Evolutionary conservation across 2,329 filamentous ascomycete genomes (phyloP).

Genomic region (Aspergillus fischeri): DNA sequence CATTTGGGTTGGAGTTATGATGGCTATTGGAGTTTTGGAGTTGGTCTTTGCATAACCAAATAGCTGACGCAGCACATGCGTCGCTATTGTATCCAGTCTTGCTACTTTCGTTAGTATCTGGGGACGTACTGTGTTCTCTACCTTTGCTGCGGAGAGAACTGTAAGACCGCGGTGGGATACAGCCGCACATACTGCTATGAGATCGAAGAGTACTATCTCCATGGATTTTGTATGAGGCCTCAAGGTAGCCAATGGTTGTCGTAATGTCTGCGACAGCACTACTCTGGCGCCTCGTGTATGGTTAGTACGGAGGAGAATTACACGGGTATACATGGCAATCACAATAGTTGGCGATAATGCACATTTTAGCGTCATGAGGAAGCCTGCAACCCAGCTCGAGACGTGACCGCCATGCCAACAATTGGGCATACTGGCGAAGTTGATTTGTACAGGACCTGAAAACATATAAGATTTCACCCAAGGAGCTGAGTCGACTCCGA

Average conservation of each 20-base stretch:
- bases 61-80: slow-evolving; percentile 62
- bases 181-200: slow-evolving; percentile 53
- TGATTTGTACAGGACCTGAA: no score
- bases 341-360: slow-evolving; percentile 53
- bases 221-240: slow-evolving; percentile 67
- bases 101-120: slow-evolving; percentile 23
- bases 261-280: slow-evolving; percentile 48
- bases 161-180: slow-evolving; percentile 59
- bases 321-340: slow-evolving; percentile 53
- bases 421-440: slow-evolving; percentile 1
- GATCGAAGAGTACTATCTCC: slow-evolving; percentile 62
- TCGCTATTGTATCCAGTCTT: slow-evolving; percentile 59
- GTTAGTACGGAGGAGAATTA: background rate
- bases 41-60: slow-evolving; percentile 51
- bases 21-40: background rate
- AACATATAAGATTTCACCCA: no score
- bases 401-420: slow-evolving; percentile 18
- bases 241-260: slow-evolving; percentile 51
- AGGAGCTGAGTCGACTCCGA: no score
- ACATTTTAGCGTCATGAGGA: slow-evolving; percentile 45
- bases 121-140: slow-evolving; percentile 55
- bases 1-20: background rate
- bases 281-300: slow-evolving; percentile 42
- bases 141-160: slow-evolving; percentile 62
- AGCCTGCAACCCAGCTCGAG: slow-evolving; percentile 23